A percentile compares a stretch with the other conserved stretches of the same genome.
phyloP scores from a whole-genome alignment of 2,329 filamentous ascomycete genomes.

The Anisogramma anomala region DNA sequence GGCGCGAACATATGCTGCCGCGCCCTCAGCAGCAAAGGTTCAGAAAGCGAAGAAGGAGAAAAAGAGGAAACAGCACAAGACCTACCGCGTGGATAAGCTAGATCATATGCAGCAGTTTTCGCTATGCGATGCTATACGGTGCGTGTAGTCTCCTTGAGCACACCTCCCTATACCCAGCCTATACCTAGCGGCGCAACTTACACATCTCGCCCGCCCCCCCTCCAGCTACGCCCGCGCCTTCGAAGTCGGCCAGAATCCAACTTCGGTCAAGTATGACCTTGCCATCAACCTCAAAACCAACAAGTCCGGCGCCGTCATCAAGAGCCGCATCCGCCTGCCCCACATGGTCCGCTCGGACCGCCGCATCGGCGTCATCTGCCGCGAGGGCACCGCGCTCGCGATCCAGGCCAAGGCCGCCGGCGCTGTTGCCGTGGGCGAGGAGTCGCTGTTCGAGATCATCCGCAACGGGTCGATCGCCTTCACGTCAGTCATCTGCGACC shows the following conservation, averaged over 20 bases:
- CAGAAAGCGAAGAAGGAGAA: constrained; percentile 38
- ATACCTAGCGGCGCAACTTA: too few species aligned
- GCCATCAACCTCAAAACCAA: constrained; percentile 70
- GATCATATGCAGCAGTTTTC: constrained; percentile 61
- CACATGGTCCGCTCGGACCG: constrained; percentile 82
- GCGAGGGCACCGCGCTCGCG: constrained; percentile 65
- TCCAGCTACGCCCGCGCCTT: constrained; percentile 76
- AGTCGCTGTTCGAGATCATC: constrained; percentile 72
- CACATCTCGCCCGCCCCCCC: background rate
- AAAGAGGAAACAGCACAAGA: constrained; percentile 53
- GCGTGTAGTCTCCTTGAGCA: too few species aligned
- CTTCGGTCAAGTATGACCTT: constrained; percentile 75
- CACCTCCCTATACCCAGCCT: too few species aligned
- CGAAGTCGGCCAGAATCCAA: constrained; percentile 73
- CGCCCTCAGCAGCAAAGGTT: constrained; percentile 26
- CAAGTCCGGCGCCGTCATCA: constrained; percentile 77
- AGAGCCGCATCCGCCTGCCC: constrained; percentile 78
- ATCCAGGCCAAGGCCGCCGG: constrained; percentile 66
- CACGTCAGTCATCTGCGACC: constrained; percentile 79
- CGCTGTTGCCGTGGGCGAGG: constrained; percentile 73
- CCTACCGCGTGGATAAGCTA: constrained; percentile 54
- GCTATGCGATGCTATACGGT: constrained; percentile 89
- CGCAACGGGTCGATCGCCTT: constrained; percentile 67
- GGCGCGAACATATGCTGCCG: constrained; percentile 30
- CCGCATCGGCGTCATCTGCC: constrained; percentile 80